phyloP scores from a whole-genome alignment of 768 basidiomycete genomes.

The Termitomyces sp. region DNA sequence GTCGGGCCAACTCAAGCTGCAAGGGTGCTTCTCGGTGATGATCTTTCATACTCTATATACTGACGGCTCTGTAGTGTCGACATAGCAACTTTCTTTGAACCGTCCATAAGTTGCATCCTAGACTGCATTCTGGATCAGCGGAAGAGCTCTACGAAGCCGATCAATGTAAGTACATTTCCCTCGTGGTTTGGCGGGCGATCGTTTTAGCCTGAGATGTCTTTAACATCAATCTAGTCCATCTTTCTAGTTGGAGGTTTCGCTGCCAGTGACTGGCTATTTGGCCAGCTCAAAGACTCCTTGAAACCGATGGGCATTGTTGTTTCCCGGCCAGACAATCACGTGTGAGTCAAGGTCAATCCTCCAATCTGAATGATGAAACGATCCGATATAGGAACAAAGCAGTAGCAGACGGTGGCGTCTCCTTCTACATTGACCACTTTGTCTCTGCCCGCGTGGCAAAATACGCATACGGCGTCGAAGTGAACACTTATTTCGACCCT shows the following conservation, averaged over 20 bases:
- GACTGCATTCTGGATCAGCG: slow-evolving; percentile 15
- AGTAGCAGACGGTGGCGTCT: slow-evolving; percentile 16
- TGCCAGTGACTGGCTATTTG: slow-evolving; percentile 46
- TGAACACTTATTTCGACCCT: neutral
- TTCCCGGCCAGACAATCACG: slow-evolving; percentile 39
- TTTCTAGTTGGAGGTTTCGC: slow-evolving; percentile 54
- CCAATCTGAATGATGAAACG: neutral
- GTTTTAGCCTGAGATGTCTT: neutral
- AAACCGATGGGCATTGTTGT: slow-evolving; percentile 29
- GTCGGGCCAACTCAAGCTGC: slow-evolving; percentile 43
- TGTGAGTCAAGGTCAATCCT: slow-evolving; percentile 30
- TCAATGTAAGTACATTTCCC: neutral
- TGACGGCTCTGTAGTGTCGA: slow-evolving; percentile 11
- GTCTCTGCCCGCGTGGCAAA: no score
- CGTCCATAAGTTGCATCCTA: slow-evolving; percentile 20
- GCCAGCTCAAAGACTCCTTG: slow-evolving; percentile 33
- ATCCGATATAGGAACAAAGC: slow-evolving; percentile 12
- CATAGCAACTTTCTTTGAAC: slow-evolving; percentile 25
- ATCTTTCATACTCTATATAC: neutral
- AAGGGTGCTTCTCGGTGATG: slow-evolving; percentile 18
- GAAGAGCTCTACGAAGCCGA: slow-evolving; percentile 3
- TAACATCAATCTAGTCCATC: slow-evolving; percentile 23
- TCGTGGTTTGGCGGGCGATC: no score
- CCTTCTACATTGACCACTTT: slow-evolving; percentile 17
- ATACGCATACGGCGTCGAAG: slow-evolving; percentile 1